Evolutionary conservation across 768 basidiomycete genomes (phyloP).

Genomic region (Suillus americanus): DNA sequence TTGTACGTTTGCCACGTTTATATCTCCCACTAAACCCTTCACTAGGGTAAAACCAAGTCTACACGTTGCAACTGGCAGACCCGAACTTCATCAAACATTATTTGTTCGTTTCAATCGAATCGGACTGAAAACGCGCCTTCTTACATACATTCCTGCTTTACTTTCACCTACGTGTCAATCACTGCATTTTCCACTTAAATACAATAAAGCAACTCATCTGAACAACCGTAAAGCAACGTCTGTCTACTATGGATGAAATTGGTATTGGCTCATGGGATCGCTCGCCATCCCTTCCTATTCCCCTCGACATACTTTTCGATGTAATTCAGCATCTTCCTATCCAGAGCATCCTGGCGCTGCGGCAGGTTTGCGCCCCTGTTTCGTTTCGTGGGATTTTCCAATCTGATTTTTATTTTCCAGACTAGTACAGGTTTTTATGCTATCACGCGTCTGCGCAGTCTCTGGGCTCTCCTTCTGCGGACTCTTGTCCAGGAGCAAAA

Average conservation of each 20-base stretch:
- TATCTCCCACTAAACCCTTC: not conserved
- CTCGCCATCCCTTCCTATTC: constrained; percentile 30
- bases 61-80: constrained; percentile 9
- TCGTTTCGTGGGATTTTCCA: not conserved
- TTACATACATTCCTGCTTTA: not conserved
- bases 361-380: constrained; percentile 39
- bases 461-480: constrained; percentile 51
- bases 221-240: not conserved
- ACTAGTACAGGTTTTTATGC: constrained; percentile 44
- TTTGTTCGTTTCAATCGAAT: not conserved
- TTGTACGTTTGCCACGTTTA: not conserved
- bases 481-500: constrained; percentile 39
- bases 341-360: constrained; percentile 41
- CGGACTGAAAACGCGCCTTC: not conserved
- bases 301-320: constrained; percentile 47
- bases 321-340: constrained; percentile 43
- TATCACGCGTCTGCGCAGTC: constrained; percentile 44
- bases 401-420: constrained; percentile 28
- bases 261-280: constrained; percentile 8
- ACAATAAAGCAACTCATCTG: not conserved
- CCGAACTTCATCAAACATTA: constrained; percentile 5
- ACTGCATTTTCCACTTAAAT: not conserved
- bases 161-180: not conserved
- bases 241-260: not conserved
- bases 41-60: not conserved